Evolutionary conservation across 2,329 filamentous ascomycete species (phyloP).

Genomic region (Apiospora koreana): DNA sequence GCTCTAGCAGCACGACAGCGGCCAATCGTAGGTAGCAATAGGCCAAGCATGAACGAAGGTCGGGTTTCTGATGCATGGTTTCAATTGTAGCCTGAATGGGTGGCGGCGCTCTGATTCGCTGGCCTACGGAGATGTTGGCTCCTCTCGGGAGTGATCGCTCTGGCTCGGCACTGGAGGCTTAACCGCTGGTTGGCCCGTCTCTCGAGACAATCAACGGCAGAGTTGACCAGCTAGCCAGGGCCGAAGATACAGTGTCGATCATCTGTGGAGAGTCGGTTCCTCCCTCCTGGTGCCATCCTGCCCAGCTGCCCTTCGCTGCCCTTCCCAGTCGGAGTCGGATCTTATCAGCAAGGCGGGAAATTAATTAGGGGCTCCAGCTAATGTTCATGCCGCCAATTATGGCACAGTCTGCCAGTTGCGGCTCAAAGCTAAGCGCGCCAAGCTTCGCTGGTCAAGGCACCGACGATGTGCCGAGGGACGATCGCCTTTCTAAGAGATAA

Average conservation of each 20-base stretch:
- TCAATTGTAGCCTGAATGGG: constrained; percentile 4
- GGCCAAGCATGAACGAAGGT: background rate
- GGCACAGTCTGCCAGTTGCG: background rate
- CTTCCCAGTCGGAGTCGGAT: background rate
- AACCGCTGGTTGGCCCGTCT: background rate
- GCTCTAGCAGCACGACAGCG: background rate
- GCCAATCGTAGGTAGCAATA: background rate
- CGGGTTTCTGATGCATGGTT: background rate
- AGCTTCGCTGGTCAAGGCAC: background rate
- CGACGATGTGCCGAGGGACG: background rate
- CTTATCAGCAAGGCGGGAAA: background rate
- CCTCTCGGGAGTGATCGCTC: constrained; percentile 1
- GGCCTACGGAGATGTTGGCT: background rate
- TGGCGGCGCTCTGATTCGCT: background rate
- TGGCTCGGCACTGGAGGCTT: constrained; percentile 3
- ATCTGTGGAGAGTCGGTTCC: constrained; percentile 5
- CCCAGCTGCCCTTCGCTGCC: too few relatives aligned
- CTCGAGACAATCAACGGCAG: background rate
- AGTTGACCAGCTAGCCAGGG: background rate
- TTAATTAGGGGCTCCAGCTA: constrained; percentile 6
- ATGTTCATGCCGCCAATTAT: background rate
- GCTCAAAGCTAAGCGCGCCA: background rate
- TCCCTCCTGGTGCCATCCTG: background rate
- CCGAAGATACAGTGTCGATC: background rate
- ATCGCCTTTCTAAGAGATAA: background rate